These are phyloP conservation scores for Purshia tridentata DNA, from an alignment of 306 rosid species.

Conservation along the genomic window DNA sequence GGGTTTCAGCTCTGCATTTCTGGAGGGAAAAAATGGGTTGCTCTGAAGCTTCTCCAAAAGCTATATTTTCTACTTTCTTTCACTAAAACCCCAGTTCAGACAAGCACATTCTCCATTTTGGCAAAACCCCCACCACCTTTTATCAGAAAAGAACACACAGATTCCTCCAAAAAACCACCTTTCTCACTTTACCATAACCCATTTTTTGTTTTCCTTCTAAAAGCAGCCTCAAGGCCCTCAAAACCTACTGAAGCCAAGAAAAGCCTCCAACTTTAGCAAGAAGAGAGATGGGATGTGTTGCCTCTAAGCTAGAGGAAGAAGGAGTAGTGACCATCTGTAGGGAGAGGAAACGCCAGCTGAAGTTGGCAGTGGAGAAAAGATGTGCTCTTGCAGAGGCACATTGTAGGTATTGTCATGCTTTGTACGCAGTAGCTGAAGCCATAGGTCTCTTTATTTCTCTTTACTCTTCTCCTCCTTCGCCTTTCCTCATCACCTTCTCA, in stretches of 20 bases:
- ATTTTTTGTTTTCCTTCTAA: conserved; percentile 13
- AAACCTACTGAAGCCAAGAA: not conserved
- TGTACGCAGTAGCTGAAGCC: conserved; percentile 75
- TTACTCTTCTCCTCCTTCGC: conserved; percentile 77
- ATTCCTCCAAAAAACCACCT: conserved; percentile 36
- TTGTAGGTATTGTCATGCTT: conserved; percentile 71
- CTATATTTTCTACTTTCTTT: conserved; percentile 32
- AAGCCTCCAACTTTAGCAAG: conserved; percentile 22
- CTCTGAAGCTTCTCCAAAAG: conserved; percentile 30
- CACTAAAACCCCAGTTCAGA: conserved; percentile 37
- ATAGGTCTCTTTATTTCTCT: conserved; percentile 79
- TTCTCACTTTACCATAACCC: conserved; percentile 32
- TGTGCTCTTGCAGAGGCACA: conserved; percentile 86
- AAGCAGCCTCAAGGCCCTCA: conserved; percentile 14
- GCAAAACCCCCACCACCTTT: conserved; percentile 44
- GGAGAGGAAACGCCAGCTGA: conserved; percentile 78
- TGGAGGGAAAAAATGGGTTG: conserved; percentile 34
- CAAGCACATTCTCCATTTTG: conserved; percentile 23
- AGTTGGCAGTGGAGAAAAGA: conserved; percentile 82
- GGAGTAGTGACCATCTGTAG: conserved; percentile 74
- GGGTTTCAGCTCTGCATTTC: conserved; percentile 30
- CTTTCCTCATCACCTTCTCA: conserved; percentile 86
- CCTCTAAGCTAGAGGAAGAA: conserved; percentile 95
- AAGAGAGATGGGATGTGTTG: conserved; percentile 78
- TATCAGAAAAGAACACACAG: conserved; percentile 44